Conservation (phyloP, 306 rosid species). For the Pyrus betulifolia region DNA sequence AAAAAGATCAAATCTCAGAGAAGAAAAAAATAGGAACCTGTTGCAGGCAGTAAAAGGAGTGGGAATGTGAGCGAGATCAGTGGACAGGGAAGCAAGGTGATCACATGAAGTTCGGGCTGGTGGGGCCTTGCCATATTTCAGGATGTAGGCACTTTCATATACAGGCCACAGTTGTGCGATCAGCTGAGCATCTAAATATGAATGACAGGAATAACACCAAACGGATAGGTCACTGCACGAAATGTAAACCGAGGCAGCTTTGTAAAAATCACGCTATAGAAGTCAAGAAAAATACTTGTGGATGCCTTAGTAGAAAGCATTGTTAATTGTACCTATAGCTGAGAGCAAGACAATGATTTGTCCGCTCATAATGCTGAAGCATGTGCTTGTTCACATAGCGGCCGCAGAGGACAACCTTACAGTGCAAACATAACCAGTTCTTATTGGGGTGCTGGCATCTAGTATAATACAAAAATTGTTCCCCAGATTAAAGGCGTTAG, state of each 20-base stretch:
- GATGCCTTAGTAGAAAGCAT: no score
- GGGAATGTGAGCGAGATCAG: slow-evolving; percentile 65
- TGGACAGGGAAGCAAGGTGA: slow-evolving; percentile 46
- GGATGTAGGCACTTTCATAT: slow-evolving; percentile 32
- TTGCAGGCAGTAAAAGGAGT: slow-evolving; percentile 50
- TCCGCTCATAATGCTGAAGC: slow-evolving; percentile 48
- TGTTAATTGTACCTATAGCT: slow-evolving; percentile 50
- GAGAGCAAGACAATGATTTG: slow-evolving; percentile 57
- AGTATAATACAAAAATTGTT: not conserved
- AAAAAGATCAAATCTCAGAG: not conserved
- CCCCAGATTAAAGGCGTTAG: not conserved
- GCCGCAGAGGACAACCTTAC: slow-evolving; percentile 72
- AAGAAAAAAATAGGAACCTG: slow-evolving; percentile 21
- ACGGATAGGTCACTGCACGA: slow-evolving; percentile 61
- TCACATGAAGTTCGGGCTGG: slow-evolving; percentile 48
- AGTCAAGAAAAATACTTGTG: not conserved
- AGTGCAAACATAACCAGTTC: slow-evolving; percentile 77
- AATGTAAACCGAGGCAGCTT: not conserved
- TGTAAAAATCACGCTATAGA: not conserved
- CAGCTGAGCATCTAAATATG: slow-evolving; percentile 73
- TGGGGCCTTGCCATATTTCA: slow-evolving; percentile 64
- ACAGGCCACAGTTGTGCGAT: slow-evolving; percentile 44
- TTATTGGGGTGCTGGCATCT: slow-evolving; percentile 70
- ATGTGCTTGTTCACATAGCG: slow-evolving; percentile 86
- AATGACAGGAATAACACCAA: slow-evolving; percentile 88